Conservation (phyloP, 805 yeast species). For the Yamadazyma laniorum region DNA sequence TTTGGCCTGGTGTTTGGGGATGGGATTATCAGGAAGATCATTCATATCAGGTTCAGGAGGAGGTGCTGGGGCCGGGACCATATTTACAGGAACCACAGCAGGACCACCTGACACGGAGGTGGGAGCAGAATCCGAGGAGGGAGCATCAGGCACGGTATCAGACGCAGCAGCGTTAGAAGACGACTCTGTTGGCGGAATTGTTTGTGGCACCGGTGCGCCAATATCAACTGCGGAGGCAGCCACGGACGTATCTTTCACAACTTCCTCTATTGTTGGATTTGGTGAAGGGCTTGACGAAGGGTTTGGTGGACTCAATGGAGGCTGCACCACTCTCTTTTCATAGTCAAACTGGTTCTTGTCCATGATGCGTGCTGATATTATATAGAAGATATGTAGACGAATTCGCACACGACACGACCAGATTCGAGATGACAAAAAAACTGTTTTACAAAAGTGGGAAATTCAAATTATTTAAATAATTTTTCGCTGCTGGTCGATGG, state of each 20-base stretch:
- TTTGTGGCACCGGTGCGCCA: neutral
- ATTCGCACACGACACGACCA: conserved; percentile 9
- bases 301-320: conserved; percentile 29
- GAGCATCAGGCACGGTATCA: conserved; percentile 1
- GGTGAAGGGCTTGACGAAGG: conserved; percentile 47
- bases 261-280: conserved; percentile 23
- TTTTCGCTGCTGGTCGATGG: conserved; percentile 9
- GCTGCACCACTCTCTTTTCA: conserved; percentile 7
- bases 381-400: neutral
- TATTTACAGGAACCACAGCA: conserved; percentile 13
- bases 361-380: conserved; percentile 2
- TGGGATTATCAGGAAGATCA: conserved; percentile 62
- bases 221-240: conserved; percentile 7
- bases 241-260: conserved; percentile 23
- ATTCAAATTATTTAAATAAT: conserved; percentile 14
- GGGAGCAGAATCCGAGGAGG: conserved; percentile 1
- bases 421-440: conserved; percentile 3
- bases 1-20: conserved; percentile 81
- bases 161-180: neutral
- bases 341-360: conserved; percentile 8
- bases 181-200: conserved; percentile 1
- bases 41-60: conserved; percentile 70
- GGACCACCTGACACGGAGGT: conserved; percentile 1
- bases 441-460: conserved; percentile 9
- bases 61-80: conserved; percentile 71